phyloP scores from a whole-genome alignment of 768 basidiomycete genomes.

The Suillus discolor region DNA sequence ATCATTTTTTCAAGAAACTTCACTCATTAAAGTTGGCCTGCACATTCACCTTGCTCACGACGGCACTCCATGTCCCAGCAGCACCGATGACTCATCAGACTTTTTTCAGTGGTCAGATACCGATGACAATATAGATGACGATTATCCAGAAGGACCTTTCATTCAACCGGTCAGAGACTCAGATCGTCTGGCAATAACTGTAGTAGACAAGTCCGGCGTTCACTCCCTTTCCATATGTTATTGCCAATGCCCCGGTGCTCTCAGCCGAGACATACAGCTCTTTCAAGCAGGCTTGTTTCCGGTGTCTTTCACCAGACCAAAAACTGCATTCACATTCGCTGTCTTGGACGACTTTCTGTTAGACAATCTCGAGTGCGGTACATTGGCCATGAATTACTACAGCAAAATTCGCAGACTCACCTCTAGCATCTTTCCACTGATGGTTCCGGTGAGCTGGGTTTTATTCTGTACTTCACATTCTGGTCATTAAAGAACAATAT shows the following conservation, averaged over 20 bases:
- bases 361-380: neutral
- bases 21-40: neutral
- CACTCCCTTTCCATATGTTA: neutral
- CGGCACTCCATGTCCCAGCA: neutral
- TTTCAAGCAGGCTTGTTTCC: neutral
- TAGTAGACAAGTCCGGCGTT: neutral
- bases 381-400: too few relatives aligned
- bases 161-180: neutral
- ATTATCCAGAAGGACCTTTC: neutral
- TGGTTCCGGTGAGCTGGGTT: too few relatives aligned
- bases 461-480: too few relatives aligned
- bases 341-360: neutral
- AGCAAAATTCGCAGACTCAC: too few relatives aligned
- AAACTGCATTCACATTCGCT: neutral
- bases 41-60: neutral
- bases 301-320: neutral
- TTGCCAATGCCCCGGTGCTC: neutral
- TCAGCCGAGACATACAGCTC: neutral
- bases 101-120: neutral
- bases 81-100: neutral
- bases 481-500: too few relatives aligned
- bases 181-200: neutral
- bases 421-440: too few relatives aligned
- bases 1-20: neutral
- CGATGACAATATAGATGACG: neutral